phyloP scores from a whole-genome alignment of 345 rosid genomes.

The Pelargonium nanum region DNA sequence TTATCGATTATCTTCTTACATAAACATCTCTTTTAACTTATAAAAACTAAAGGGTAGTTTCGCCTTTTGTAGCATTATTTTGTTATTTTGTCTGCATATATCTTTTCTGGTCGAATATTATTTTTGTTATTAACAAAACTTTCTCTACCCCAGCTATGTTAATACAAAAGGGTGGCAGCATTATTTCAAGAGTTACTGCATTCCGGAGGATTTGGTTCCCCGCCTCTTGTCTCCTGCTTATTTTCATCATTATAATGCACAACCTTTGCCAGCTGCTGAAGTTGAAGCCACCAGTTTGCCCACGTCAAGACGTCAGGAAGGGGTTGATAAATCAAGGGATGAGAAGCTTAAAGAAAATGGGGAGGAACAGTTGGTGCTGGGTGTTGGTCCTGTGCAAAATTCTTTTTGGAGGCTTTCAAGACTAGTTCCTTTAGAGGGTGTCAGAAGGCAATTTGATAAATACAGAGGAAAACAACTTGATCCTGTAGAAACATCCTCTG shows the following conservation, averaged over 20 bases:
- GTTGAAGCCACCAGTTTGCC: slow-evolving; percentile 26
- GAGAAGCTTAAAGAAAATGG: slow-evolving; percentile 40
- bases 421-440: slow-evolving; percentile 77
- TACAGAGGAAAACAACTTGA: slow-evolving; percentile 44
- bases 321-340: slow-evolving; percentile 29
- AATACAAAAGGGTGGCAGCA: slow-evolving; percentile 89
- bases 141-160: slow-evolving; percentile 50
- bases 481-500: slow-evolving; percentile 28
- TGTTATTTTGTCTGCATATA: background rate
- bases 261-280: slow-evolving; percentile 40
- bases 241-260: slow-evolving; percentile 85
- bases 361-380: slow-evolving; percentile 71
- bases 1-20: background rate
- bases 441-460: slow-evolving; percentile 49
- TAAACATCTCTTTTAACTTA: slow-evolving; percentile 4
- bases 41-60: background rate
- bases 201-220: slow-evolving; percentile 94
- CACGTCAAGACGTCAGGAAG: slow-evolving; percentile 25
- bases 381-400: slow-evolving; percentile 87
- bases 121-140: background rate
- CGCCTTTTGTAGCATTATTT: background rate
- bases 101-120: background rate
- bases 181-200: slow-evolving; percentile 87
- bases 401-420: slow-evolving; percentile 91
- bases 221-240: slow-evolving; percentile 92